Percentiles rank a stretch among this genome's conserved stretches.
These are phyloP conservation scores for Lichtheimia corymbifera DNA, from an alignment of 371 early-diverging fungal genomes.

Conservation along the genomic window DNA sequence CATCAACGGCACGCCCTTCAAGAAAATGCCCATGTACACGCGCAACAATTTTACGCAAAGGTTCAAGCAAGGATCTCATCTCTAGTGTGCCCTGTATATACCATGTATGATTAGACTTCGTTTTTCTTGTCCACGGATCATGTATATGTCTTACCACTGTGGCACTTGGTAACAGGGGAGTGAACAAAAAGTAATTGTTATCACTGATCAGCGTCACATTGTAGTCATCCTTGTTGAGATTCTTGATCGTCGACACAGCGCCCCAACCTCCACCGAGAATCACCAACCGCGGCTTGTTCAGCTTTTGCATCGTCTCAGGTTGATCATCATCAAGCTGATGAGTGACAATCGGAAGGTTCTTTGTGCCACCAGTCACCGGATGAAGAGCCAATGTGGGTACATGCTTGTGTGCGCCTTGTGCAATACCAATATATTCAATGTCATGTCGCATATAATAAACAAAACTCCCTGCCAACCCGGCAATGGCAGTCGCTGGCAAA, in stretches of 20 bases:
- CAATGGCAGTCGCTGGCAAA: too few relatives aligned
- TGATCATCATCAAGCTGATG: conserved; percentile 30
- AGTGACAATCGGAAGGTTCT: conserved; percentile 31
- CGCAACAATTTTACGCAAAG: conserved; percentile 65
- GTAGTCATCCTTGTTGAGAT: conserved; percentile 69
- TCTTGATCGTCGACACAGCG: conserved; percentile 58
- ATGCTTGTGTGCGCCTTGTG: conserved; percentile 24
- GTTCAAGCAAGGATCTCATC: conserved; percentile 55
- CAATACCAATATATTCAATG: conserved; percentile 13
- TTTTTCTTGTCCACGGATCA: neutral
- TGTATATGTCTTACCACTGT: conserved; percentile 58
- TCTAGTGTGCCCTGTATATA: conserved; percentile 36
- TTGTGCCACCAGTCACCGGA: conserved; percentile 39
- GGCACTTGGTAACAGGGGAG: conserved; percentile 79
- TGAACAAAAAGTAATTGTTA: conserved; percentile 87
- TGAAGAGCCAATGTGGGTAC: conserved; percentile 35
- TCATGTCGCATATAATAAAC: conserved; percentile 8
- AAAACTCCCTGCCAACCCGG: too few relatives aligned
- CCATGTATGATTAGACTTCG: too few relatives aligned
- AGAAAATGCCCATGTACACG: conserved; percentile 51
- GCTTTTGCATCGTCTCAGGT: conserved; percentile 15
- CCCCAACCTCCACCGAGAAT: conserved; percentile 83
- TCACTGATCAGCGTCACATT: conserved; percentile 70
- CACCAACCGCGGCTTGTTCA: conserved; percentile 63
- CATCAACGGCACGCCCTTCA: conserved; percentile 66